Evolutionary conservation across 805 yeast species (phyloP).

Genomic region (Nakazawaea wickerhamii): DNA sequence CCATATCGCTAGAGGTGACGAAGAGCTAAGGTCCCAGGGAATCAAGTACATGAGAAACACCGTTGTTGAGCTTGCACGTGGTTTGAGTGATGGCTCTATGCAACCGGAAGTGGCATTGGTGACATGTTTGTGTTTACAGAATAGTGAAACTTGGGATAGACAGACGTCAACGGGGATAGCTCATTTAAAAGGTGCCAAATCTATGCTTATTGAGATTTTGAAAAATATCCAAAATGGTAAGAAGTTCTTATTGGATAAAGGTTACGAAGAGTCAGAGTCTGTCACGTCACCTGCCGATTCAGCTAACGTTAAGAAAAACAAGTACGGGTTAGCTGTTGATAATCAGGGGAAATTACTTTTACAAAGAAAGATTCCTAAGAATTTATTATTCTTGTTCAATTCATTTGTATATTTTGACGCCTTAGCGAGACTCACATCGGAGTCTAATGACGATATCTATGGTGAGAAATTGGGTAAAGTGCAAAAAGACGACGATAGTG

Average conservation of each 20-base stretch:
- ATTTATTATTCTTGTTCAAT: conserved; percentile 49
- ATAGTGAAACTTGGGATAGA: conserved; percentile 66
- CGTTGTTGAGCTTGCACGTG: conserved; percentile 53
- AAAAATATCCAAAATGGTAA: conserved; percentile 15
- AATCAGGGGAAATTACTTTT: conserved; percentile 3
- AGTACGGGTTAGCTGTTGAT: conserved; percentile 5
- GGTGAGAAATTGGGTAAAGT: conserved; percentile 11
- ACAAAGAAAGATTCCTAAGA: conserved; percentile 29
- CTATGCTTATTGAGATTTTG: conserved; percentile 48
- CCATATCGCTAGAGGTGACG: conserved; percentile 46
- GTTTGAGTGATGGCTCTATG: conserved; percentile 37
- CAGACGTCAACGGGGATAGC: conserved; percentile 64
- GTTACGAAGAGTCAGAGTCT: conserved; percentile 1
- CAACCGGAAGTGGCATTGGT: conserved; percentile 65
- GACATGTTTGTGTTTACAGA: conserved; percentile 57
- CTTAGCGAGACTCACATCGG: conserved; percentile 58
- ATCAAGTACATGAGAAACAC: conserved; percentile 54
- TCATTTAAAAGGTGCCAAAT: conserved; percentile 61
- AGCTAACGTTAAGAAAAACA: background rate
- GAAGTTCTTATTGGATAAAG: conserved; percentile 10
- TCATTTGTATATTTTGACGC: conserved; percentile 69
- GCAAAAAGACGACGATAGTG: conserved; percentile 2
- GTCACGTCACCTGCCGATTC: conserved; percentile 1
- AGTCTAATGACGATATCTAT: conserved; percentile 32
- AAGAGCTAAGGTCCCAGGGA: conserved; percentile 42